A percentile compares a stretch with the other conserved stretches of the same genome.
phyloP scores from a whole-genome alignment of 768 basidiomycete genomes.

The Phlebiopsis flavidoalba region DNA sequence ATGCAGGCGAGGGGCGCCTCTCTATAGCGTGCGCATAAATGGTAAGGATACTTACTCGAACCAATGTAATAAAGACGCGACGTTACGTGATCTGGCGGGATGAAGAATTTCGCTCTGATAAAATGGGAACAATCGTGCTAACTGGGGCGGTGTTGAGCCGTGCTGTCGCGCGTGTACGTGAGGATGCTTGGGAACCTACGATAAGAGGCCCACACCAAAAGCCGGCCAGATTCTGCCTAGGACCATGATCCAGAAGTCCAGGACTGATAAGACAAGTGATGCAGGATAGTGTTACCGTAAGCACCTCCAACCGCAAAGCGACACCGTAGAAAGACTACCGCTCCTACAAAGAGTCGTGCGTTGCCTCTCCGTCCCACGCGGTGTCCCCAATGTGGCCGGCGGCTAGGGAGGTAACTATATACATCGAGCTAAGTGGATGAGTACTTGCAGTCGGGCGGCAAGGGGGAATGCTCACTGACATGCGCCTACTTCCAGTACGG shows the following conservation, averaged over 20 bases:
- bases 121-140: conserved; percentile 91
- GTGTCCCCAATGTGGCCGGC: conserved; percentile 86
- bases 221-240: conserved; percentile 79
- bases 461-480: conserved; percentile 52
- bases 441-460: neutral
- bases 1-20: conserved; percentile 91
- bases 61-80: neutral
- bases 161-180: neutral
- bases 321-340: too few species aligned
- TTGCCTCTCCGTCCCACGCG: conserved; percentile 81
- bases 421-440: neutral
- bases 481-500: conserved; percentile 90
- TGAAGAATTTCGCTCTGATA: conserved; percentile 95
- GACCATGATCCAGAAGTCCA: conserved; percentile 78
- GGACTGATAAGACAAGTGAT: too few species aligned
- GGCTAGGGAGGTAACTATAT: conserved; percentile 77
- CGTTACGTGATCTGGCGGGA: conserved; percentile 82
- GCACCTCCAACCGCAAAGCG: conserved; percentile 84
- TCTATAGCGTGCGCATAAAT: conserved; percentile 36
- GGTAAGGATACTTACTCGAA: neutral
- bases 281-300: conserved; percentile 86
- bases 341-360: conserved; percentile 80
- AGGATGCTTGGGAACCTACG: conserved; percentile 42
- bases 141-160: conserved; percentile 5
- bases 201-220: conserved; percentile 88